These are phyloP conservation scores for Datura wrightii DNA, from an alignment of 257 asterid species.

Conservation along the genomic window DNA sequence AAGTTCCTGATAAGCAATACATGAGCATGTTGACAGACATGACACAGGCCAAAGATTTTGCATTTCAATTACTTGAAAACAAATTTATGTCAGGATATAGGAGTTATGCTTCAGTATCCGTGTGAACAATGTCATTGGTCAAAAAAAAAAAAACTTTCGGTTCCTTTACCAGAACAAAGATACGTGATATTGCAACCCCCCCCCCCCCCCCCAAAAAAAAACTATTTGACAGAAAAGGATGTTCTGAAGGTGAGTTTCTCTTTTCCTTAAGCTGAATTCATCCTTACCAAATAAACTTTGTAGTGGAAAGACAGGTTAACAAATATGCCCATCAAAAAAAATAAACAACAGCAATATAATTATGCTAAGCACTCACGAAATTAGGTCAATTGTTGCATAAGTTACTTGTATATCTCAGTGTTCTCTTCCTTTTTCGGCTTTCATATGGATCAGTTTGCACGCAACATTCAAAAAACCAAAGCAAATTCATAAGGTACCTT, in stretches of 20 bases:
- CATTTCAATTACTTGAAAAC: neutral
- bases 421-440: neutral
- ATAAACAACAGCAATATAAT: neutral
- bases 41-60: neutral
- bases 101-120: neutral
- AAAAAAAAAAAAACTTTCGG: too few species aligned
- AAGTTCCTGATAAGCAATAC: neutral
- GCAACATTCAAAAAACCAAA: neutral
- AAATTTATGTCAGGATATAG: neutral
- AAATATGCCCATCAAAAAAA: too few species aligned
- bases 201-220: too few species aligned
- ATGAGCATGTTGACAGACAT: neutral
- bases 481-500: constrained; percentile 50
- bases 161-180: too few species aligned
- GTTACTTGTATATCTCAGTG: neutral
- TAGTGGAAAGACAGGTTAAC: too few species aligned
- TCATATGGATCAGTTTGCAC: neutral
- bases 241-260: too few species aligned
- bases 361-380: neutral
- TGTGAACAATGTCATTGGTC: neutral
- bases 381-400: neutral
- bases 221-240: too few species aligned
- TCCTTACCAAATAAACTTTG: too few species aligned
- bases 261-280: too few species aligned
- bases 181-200: too few species aligned